phyloP scores from a whole-genome alignment of 73 alveolate genomes.

The Paramecium primaurelia region DNA sequence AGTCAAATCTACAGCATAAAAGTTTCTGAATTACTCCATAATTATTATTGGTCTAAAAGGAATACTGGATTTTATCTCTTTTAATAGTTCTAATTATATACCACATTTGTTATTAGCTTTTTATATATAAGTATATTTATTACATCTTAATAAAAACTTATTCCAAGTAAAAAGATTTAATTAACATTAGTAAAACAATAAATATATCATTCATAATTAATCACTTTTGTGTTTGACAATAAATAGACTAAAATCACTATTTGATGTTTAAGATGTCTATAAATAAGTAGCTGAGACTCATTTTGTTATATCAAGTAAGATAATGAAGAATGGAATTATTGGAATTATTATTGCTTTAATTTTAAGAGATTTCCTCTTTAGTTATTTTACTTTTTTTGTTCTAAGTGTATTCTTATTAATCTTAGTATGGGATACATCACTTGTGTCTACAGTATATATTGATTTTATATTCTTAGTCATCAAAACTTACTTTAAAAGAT shows the following conservation, averaged over 20 bases:
- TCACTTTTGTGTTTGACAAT: background rate
- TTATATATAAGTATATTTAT: background rate
- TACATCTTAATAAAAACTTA: background rate
- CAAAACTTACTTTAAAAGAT: background rate
- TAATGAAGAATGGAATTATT: background rate
- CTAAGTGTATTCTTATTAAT: background rate
- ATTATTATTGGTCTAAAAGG: background rate
- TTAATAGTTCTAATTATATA: background rate
- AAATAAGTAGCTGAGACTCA: background rate
- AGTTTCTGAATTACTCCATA: background rate
- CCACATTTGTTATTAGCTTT: background rate
- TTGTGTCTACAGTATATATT: background rate
- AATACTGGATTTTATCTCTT: background rate
- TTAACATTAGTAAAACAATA: background rate
- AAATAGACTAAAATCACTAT: background rate
- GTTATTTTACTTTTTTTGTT: background rate
- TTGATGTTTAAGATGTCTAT: background rate
- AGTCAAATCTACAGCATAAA: background rate
- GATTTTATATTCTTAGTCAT: background rate
- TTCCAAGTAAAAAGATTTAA: background rate
- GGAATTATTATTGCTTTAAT: background rate
- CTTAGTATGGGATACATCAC: background rate
- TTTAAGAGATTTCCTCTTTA: background rate
- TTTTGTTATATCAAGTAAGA: background rate
- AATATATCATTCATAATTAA: background rate